Evolutionary conservation across 805 yeast species (phyloP).

Genomic region (Lipomyces lipofer): DNA sequence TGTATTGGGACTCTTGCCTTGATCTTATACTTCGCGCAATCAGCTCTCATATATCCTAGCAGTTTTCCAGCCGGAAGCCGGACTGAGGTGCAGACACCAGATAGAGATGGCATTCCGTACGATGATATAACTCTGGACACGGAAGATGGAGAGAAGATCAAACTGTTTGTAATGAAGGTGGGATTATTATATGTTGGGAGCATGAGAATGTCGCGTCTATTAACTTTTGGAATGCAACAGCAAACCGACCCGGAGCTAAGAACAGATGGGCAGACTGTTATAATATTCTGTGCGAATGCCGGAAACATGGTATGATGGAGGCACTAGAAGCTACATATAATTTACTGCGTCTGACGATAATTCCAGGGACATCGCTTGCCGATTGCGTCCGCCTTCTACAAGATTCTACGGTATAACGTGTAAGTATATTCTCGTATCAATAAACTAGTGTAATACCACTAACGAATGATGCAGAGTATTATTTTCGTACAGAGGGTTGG

Average conservation of each 20-base stretch:
- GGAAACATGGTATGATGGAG: slow-evolving; percentile 66
- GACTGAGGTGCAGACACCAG: slow-evolving; percentile 74
- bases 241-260: slow-evolving; percentile 19
- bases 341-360: background rate
- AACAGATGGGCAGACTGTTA: slow-evolving; percentile 51
- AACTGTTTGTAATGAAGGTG: slow-evolving; percentile 57
- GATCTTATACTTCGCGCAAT: slow-evolving; percentile 59
- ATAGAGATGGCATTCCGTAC: slow-evolving; percentile 62
- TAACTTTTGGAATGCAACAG: too few relatives aligned
- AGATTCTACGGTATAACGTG: slow-evolving; percentile 26
- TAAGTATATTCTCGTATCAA: too few relatives aligned
- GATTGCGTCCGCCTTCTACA: slow-evolving; percentile 67
- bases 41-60: slow-evolving; percentile 78
- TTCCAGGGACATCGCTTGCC: slow-evolving; percentile 75
- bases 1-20: slow-evolving; percentile 27
- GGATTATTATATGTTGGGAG: background rate
- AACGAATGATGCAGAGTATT: slow-evolving; percentile 54
- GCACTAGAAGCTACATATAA: background rate
- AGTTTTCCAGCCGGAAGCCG: slow-evolving; percentile 69
- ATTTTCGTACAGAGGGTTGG: slow-evolving; percentile 85
- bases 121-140: slow-evolving; percentile 64
- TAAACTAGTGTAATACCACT: too few relatives aligned
- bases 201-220: too few relatives aligned
- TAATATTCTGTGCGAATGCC: slow-evolving; percentile 87
- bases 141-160: slow-evolving; percentile 65